These are phyloP conservation scores for Solanum habrochaites DNA, from an alignment of 257 asterid genomes.

Conservation along the genomic window DNA sequence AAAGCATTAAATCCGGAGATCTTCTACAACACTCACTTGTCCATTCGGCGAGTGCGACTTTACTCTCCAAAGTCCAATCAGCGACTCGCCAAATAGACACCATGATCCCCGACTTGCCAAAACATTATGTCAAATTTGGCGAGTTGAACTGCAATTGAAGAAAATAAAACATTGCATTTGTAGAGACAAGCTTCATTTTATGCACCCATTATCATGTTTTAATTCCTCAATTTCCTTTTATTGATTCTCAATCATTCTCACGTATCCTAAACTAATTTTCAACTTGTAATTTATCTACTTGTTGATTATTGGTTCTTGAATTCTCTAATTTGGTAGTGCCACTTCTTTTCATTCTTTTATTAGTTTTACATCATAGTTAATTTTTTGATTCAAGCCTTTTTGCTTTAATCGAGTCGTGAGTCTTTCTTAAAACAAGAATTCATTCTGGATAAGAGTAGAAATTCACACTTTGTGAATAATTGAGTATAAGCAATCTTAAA, in stretches of 20 bases:
- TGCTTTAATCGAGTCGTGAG: background rate
- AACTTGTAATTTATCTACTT: background rate
- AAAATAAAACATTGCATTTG: too few relatives aligned
- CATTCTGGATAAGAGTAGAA: background rate
- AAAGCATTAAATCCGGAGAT: too few relatives aligned
- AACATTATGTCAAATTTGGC: background rate
- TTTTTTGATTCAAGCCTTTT: too few relatives aligned
- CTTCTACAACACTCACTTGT: background rate
- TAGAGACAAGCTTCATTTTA: background rate
- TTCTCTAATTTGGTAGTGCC: background rate
- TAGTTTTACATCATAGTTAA: too few relatives aligned
- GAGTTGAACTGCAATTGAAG: background rate
- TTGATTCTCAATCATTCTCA: background rate
- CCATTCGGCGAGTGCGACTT: rapidly evolving
- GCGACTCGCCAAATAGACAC: background rate
- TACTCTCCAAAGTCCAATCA: background rate
- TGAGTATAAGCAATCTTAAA: background rate
- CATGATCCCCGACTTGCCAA: background rate
- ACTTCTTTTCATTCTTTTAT: background rate
- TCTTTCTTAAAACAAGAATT: background rate
- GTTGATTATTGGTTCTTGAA: background rate
- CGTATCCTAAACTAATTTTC: background rate
- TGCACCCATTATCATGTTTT: background rate
- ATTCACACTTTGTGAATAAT: background rate
- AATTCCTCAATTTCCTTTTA: too few relatives aligned